Evolutionary conservation across 2,329 filamentous ascomycete genomes (phyloP).

Genomic region (Alternaria longipes): DNA sequence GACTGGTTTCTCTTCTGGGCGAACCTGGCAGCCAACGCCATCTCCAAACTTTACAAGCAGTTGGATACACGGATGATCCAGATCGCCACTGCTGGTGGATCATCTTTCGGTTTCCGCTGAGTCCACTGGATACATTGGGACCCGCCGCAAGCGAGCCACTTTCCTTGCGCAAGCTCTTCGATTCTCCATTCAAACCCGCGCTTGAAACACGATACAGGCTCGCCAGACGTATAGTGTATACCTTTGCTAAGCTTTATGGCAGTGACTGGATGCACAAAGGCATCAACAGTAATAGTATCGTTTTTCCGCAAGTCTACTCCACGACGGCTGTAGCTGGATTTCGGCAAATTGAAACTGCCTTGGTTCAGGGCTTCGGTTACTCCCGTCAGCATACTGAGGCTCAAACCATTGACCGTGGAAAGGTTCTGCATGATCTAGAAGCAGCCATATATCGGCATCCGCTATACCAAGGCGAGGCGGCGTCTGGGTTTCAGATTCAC

Average conservation of each 20-base stretch:
- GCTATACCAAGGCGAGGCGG: neutral
- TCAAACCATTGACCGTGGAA: neutral
- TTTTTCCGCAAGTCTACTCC: no score
- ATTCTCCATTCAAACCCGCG: no score
- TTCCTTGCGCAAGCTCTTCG: neutral
- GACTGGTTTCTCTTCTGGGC: neutral
- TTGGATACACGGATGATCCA: neutral
- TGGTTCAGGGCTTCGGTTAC: neutral
- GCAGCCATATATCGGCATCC: neutral
- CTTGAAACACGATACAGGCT: no score
- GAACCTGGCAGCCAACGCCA: neutral
- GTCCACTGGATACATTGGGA: neutral
- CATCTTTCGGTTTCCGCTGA: neutral
- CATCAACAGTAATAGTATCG: no score
- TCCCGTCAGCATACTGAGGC: neutral
- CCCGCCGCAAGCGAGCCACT: neutral
- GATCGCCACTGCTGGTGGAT: neutral
- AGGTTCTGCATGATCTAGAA: neutral
- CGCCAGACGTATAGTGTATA: no score
- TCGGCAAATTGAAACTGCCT: no score
- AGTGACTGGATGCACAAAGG: no score
- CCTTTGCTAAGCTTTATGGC: no score
- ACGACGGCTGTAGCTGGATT: no score
- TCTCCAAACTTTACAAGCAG: neutral
- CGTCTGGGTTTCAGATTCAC: neutral